Conservation (phyloP, 2,329 filamentous ascomycete species). For the Albifimbria verrucaria region DNA sequence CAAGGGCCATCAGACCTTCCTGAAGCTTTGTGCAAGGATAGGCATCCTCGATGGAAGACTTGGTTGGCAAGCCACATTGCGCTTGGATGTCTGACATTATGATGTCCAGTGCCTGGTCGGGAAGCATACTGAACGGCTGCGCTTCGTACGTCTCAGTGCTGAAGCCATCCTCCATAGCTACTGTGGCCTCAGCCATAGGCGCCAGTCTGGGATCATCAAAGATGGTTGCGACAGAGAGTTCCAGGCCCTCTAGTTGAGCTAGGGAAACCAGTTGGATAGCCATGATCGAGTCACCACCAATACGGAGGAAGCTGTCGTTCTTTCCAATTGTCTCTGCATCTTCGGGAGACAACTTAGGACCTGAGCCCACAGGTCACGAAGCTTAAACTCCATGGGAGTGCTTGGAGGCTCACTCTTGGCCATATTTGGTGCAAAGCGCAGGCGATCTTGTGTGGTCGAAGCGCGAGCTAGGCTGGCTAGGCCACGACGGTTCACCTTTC, state of each 20-base stretch:
- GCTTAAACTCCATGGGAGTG: not conserved
- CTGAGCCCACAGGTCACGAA: not conserved
- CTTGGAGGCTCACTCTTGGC: no score
- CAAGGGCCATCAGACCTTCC: not conserved
- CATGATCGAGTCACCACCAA: not conserved
- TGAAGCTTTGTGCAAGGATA: constrained; percentile 2
- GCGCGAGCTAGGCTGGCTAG: not conserved
- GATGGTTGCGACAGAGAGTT: not conserved
- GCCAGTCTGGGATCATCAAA: not conserved
- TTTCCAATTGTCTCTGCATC: not conserved
- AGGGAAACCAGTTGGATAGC: not conserved
- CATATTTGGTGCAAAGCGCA: not conserved
- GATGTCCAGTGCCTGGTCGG: no score
- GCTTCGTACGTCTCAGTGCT: no score
- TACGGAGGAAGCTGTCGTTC: not conserved
- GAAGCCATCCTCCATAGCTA: no score
- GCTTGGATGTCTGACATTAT: no score
- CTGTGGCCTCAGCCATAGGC: not conserved
- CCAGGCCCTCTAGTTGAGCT: not conserved
- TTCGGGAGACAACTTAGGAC: not conserved
- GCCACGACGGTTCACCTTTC: not conserved
- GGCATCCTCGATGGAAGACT: no score
- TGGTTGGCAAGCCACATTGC: no score
- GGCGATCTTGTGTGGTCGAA: not conserved
- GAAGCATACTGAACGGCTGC: no score